These are phyloP conservation scores for Amanita jacksonii DNA, from an alignment of 768 basidiomycete species.

Conservation along the genomic window DNA sequence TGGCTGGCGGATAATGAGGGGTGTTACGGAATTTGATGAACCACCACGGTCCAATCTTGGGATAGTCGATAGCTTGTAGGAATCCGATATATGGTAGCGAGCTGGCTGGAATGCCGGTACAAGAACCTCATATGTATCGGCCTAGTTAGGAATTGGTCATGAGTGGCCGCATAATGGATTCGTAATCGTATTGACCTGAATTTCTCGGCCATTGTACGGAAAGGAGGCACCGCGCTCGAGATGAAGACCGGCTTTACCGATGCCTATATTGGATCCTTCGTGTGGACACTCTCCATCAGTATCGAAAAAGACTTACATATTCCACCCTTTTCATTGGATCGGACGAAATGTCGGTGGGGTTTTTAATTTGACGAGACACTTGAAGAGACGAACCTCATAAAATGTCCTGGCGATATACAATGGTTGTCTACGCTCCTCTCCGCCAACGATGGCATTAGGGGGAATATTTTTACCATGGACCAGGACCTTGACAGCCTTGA, in stretches of 20 bases:
- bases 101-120: constrained; percentile 14
- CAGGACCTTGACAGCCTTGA: constrained; percentile 9
- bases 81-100: constrained; percentile 12
- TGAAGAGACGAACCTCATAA: constrained; percentile 13
- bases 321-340: neutral
- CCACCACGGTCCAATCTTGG: constrained; percentile 10
- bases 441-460: constrained; percentile 14
- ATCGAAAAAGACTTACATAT: constrained; percentile 6
- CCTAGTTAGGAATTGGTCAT: constrained; percentile 5
- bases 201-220: constrained; percentile 15
- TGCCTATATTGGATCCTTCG: constrained; percentile 6
- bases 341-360: neutral
- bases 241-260: constrained; percentile 16
- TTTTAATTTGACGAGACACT: too few relatives aligned
- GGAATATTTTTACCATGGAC: constrained; percentile 15
- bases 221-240: constrained; percentile 16
- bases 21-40: neutral
- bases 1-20: neutral
- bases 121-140: constrained; percentile 17
- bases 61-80: constrained; percentile 8
- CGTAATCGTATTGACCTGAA: constrained; percentile 10
- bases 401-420: constrained; percentile 16
- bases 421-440: constrained; percentile 14
- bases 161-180: neutral
- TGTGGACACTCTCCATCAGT: too few relatives aligned